Conservation (phyloP, 2,329 filamentous ascomycete species). For the Diaporthe sp. region DNA sequence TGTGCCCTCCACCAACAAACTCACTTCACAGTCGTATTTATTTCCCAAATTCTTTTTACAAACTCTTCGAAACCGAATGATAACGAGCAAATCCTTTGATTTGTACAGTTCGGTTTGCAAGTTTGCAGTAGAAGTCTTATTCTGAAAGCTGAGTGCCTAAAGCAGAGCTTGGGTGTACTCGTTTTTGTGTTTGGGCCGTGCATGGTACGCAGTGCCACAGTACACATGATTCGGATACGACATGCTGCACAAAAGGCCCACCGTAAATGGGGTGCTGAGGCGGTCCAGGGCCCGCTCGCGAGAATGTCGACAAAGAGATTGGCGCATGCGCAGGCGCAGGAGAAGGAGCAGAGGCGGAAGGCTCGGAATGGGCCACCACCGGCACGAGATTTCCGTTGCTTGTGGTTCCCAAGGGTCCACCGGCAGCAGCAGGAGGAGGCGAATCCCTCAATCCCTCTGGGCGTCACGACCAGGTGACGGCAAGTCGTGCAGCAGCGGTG, state of each 20-base stretch:
- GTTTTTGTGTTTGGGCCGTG: too few species aligned
- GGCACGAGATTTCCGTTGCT: constrained; percentile 23
- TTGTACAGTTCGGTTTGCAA: too few species aligned
- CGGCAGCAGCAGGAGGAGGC: background rate
- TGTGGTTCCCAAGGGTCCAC: constrained; percentile 9
- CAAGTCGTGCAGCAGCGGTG: constrained; percentile 6
- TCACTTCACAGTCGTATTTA: too few species aligned
- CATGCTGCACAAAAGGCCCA: constrained; percentile 28
- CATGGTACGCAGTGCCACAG: constrained; percentile 19
- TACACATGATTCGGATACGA: constrained; percentile 31
- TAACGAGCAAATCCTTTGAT: too few species aligned
- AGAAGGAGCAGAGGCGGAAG: constrained; percentile 22
- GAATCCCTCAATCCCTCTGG: constrained; percentile 4
- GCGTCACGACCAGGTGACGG: background rate
- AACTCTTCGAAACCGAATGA: too few species aligned
- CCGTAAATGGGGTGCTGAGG: constrained; percentile 15
- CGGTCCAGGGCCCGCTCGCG: constrained; percentile 27
- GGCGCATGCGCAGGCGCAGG: constrained; percentile 4
- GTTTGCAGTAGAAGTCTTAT: too few species aligned
- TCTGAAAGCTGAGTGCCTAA: too few species aligned
- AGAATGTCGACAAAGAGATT: constrained; percentile 25
- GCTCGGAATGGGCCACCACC: constrained; percentile 30
- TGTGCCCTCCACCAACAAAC: too few species aligned
- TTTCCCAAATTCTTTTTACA: too few species aligned
- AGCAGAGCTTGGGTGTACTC: too few species aligned